A percentile compares a stretch with the other conserved stretches of the same genome.
Conservation (phyloP, 176 grass and related monocot species). For the Miscanthus lutarioriparius region DNA sequence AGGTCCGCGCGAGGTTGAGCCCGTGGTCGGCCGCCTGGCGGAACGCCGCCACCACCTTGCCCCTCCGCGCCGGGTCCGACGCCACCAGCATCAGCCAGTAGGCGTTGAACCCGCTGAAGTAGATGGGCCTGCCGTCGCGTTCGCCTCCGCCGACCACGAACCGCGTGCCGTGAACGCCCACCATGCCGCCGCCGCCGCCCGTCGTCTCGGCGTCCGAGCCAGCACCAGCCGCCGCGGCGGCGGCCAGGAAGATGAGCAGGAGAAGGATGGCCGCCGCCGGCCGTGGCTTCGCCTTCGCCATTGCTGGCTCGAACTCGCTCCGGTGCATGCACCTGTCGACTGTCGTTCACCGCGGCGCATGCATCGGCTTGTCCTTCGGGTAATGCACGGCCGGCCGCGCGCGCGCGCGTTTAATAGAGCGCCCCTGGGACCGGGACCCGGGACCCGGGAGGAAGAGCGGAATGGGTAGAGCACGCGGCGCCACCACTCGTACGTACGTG, state of each 20-base stretch:
- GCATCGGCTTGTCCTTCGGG: neutral
- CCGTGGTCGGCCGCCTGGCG: slow-evolving; percentile 47
- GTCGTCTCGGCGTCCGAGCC: neutral
- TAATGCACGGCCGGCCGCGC: no score
- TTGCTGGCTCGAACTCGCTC: neutral
- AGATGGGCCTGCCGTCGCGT: slow-evolving; percentile 7
- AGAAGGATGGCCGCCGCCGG: neutral
- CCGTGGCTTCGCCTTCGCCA: neutral
- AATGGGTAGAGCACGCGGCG: no score
- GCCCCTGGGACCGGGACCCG: no score
- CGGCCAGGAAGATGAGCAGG: neutral
- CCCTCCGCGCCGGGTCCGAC: slow-evolving; percentile 30
- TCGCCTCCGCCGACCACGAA: slow-evolving; percentile 30
- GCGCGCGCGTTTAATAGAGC: neutral
- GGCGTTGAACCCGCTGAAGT: slow-evolving; percentile 87
- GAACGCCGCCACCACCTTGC: slow-evolving; percentile 50
- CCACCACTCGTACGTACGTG: no score
- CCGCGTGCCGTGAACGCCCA: slow-evolving; percentile 33
- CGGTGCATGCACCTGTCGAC: neutral
- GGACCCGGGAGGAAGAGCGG: no score
- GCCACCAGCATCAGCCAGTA: slow-evolving; percentile 85
- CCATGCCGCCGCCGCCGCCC: neutral
- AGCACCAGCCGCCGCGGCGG: neutral
- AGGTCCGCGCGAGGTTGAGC: slow-evolving; percentile 62
- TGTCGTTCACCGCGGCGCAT: neutral